Percentiles rank a stretch among this genome's conserved stretches.
Evolutionary conservation across 805 yeast genomes (phyloP).

Genomic region (Lipomyces yamadae): DNA sequence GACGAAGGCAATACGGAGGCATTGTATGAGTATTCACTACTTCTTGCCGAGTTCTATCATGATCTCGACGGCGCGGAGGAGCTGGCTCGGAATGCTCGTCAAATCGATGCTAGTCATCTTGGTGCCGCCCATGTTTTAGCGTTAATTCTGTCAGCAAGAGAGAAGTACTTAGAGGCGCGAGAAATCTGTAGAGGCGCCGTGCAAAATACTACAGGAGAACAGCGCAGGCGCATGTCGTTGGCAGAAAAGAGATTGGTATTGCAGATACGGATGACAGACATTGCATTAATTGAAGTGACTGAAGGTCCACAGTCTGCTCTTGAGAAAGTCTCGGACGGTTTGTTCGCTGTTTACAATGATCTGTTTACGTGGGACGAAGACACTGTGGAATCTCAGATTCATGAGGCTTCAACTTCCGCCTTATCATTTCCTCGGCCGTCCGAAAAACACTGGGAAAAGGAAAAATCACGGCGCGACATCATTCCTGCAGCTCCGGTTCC

Average conservation of each 20-base stretch:
- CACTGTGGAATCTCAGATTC: conserved; percentile 37
- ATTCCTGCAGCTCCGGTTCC: conserved; percentile 32
- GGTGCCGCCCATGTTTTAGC: conserved; percentile 33
- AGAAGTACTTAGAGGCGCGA: conserved; percentile 23
- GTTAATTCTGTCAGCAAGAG: conserved; percentile 24
- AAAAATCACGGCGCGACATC: conserved; percentile 24
- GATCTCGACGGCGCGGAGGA: conserved; percentile 25
- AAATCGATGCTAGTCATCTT: conserved; percentile 23
- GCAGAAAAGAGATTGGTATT: conserved; percentile 29
- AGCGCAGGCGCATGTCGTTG: conserved; percentile 25
- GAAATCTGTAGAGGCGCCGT: conserved; percentile 19
- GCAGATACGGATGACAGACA: conserved; percentile 31
- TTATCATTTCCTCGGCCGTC: conserved; percentile 23
- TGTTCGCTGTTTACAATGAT: conserved; percentile 32
- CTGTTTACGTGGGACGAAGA: conserved; percentile 37
- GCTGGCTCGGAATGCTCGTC: conserved; percentile 21
- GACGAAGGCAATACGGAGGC: conserved; percentile 9
- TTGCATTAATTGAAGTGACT: conserved; percentile 31
- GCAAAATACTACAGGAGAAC: conserved; percentile 9
- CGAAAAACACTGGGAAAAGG: background rate
- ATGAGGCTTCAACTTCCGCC: conserved; percentile 36
- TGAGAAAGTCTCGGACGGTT: conserved; percentile 32
- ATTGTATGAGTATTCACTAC: conserved; percentile 26
- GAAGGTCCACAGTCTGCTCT: conserved; percentile 34
- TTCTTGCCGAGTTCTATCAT: conserved; percentile 19